These are phyloP conservation scores for Exophiala dermatitidis DNA, from an alignment of 2,329 filamentous ascomycete genomes.

Conservation along the genomic window DNA sequence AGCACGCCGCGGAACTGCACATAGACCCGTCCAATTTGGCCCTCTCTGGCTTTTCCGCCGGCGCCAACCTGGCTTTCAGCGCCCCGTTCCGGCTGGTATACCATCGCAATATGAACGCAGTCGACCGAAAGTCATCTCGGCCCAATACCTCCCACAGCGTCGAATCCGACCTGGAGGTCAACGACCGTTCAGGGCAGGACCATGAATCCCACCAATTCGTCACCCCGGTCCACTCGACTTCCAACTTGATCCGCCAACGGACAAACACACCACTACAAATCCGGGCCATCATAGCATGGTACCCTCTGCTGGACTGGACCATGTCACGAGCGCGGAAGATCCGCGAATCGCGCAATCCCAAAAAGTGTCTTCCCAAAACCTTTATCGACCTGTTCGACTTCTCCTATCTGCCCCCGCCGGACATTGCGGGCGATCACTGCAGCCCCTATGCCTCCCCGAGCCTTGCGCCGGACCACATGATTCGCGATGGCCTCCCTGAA, in stretches of 20 bases:
- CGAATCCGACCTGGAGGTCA: conserved; percentile 12
- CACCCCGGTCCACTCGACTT: conserved; percentile 14
- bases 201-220: conserved; percentile 12
- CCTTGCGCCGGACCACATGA: conserved; percentile 47
- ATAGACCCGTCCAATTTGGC: conserved; percentile 53
- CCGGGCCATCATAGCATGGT: conserved; percentile 54
- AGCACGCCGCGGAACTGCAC: conserved; percentile 49
- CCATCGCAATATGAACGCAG: conserved; percentile 29
- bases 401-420: conserved; percentile 41
- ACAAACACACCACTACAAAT: conserved; percentile 43
- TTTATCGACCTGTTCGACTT: conserved; percentile 46
- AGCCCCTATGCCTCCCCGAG: conserved; percentile 55
- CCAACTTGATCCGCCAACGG: conserved; percentile 15
- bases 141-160: conserved; percentile 26
- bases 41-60: conserved; percentile 56
- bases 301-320: conserved; percentile 57
- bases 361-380: conserved; percentile 42
- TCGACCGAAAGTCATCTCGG: conserved; percentile 28
- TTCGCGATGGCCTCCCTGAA: conserved; percentile 49
- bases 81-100: conserved; percentile 53
- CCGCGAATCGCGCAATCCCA: conserved; percentile 47
- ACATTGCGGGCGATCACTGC: conserved; percentile 41
- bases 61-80: conserved; percentile 56
- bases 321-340: conserved; percentile 53
- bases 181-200: conserved; percentile 10